These are phyloP conservation scores for Microbotryum saponariae DNA, from an alignment of 1,284 basidiomycete genomes.

Conservation along the genomic window DNA sequence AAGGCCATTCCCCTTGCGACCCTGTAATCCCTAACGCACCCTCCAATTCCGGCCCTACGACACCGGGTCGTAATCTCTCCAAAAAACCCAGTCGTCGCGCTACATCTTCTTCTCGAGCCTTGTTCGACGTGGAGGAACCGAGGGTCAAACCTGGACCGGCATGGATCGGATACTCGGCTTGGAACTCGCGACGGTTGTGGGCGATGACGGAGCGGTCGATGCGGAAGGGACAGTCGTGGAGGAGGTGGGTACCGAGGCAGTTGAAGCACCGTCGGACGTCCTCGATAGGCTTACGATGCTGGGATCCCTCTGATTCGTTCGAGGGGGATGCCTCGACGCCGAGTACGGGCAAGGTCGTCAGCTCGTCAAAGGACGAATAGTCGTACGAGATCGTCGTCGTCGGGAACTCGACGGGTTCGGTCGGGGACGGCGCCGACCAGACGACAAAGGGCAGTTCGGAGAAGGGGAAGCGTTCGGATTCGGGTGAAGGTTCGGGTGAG, in stretches of 20 bases:
- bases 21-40: conserved; percentile 4
- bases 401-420: conserved; percentile 4
- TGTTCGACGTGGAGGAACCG: conserved; percentile 3
- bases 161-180: neutral
- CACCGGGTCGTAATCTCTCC: conserved; percentile 10
- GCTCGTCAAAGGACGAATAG: conserved; percentile 14
- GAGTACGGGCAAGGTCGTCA: neutral
- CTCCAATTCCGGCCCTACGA: conserved; percentile 8
- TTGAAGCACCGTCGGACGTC: conserved; percentile 20
- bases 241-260: conserved; percentile 11
- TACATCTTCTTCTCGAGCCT: neutral
- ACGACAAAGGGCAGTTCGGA: neutral
- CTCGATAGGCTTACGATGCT: neutral
- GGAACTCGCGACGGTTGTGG: conserved; percentile 2
- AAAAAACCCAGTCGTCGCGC: neutral
- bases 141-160: conserved; percentile 1
- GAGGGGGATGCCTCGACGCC: neutral
- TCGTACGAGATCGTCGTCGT: neutral
- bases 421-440: conserved; percentile 9
- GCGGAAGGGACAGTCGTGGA: conserved; percentile 15
- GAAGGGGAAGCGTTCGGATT: too few relatives aligned
- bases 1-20: conserved; percentile 7
- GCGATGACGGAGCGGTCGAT: conserved; percentile 6
- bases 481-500: neutral
- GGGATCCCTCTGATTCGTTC: neutral